A percentile compares a stretch with the other conserved stretches of the same genome.
phyloP scores from a whole-genome alignment of 805 yeast genomes.

The Pichia eremophila region DNA sequence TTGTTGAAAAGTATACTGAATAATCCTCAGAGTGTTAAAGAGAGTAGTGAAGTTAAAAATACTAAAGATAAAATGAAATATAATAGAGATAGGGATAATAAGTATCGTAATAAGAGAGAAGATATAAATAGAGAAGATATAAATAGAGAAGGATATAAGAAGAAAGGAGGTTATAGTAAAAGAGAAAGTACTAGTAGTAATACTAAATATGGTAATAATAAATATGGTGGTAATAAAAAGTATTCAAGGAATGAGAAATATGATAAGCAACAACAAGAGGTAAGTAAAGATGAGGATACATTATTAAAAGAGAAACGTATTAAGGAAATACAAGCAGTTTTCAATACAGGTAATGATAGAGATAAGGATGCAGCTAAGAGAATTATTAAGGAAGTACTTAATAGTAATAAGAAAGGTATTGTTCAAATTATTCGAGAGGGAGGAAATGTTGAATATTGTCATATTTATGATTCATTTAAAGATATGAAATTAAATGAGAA shows the following conservation, averaged over 20 bases:
- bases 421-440: slow-evolving; percentile 15
- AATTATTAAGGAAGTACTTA: slow-evolving; percentile 12
- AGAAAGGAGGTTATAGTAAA: neutral
- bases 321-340: slow-evolving; percentile 1
- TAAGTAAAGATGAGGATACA: neutral
- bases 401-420: slow-evolving; percentile 12
- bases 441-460: slow-evolving; percentile 10
- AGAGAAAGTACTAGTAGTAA: no score
- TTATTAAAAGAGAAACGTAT: neutral
- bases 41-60: no score
- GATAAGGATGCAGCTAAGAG: slow-evolving; percentile 22
- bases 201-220: neutral
- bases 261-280: neutral
- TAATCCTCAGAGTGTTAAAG: neutral
- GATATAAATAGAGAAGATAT: neutral
- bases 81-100: neutral
- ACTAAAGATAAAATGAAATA: no score
- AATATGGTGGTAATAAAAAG: neutral
- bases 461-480: slow-evolving; percentile 8
- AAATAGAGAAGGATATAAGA: neutral
- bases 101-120: neutral
- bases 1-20: neutral
- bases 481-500: slow-evolving; percentile 17
- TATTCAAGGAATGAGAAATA: neutral
- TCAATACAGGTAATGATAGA: slow-evolving; percentile 19